Evolutionary conservation across 2,329 filamentous ascomycete species (phyloP), one percentile per base, ranked within the genome.

Genomic region (Diaporthe sp.): DNA sequence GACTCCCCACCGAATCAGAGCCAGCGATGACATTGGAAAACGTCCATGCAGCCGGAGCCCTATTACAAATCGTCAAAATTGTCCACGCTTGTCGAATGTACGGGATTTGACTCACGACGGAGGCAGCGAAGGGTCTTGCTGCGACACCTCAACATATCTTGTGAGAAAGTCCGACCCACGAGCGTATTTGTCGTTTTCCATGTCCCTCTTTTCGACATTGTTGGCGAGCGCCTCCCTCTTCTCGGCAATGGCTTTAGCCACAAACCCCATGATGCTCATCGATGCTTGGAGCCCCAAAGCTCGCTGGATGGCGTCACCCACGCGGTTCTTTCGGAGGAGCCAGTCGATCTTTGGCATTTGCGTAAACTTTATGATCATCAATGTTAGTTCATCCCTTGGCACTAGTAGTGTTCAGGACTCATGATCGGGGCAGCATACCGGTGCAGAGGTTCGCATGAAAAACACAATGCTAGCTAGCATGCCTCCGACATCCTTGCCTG

Each of bases 21-120:
- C 82, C 82, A 19, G 77, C 78, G 46, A 76, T 81, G 67, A 79
- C 76, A 44, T 79, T 76, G 13, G 82, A 82, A 61, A 81, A 81
- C 0, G 80, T 81, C 82, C 82, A 83, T 13, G 81, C 79, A 4
- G 74, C 79, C 3, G 77, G 69, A 28, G 65, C 76, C 78, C 81
- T 81, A 34, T 49, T 34, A 37, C 4, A 51, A 37, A 4, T 3
- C 7, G 42, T 67, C 61, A 67, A 34, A n/a, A 67, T 4, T n/a
- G 25, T 49, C 17, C 19, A 49, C 17, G n/a, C 17, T 10, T 28
- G 44, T 15, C 28, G 61, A 49, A 1, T 46, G 2, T 51, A 12
- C 22, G 12, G 62, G 22, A 17, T 37, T 37, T 25, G 34, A 46
- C 74, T 59, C 71, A 80, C 79, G 77, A 80, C 44, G 69, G 58